Base-by-base conservation (phyloP, 257 asterid species). In the Scutellaria barbata region DNA sequence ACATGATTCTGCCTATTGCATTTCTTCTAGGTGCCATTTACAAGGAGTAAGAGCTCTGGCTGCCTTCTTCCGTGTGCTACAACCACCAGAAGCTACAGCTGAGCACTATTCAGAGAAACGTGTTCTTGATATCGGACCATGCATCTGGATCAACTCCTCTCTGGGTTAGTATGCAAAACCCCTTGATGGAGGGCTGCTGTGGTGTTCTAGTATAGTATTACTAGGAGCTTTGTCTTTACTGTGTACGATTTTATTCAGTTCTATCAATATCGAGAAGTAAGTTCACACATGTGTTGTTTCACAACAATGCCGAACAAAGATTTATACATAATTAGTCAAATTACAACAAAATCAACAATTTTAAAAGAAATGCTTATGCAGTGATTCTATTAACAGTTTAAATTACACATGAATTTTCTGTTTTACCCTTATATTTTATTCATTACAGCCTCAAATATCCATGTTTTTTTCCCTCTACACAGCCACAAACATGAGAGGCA, bases 21-120 rank as follows among this genome's bases (percentile, higher is more conserved):
- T 42, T 68, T 80, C 45, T 42, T 61, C 46, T 72, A 51, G 51
- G 10, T 50, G 41, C 46, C 17, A 20, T 18, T 56, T 63, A 69
- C 41, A 58, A 16, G 54, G 68, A 39, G 8, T 37, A 18, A 42
- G 41, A 54, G 37, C 46, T n/a, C 18, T 8, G 7, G 33, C 8
- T 12, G 39, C 13, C 14, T 9, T 63, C 4, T 45, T 45, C 42
- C 17, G 52, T 42, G 8, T 40, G 9, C 54, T n/a, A 57, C 39
- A 66, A 22, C 57, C 41, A 1, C 8, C 8, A 17, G 46, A 16
- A 60, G 42, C 16, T 43, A n/a, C 41, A 4, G 20, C 33, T 47
- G 48, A 61, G 63, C 45, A 20, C 43, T 14, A 12, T 41, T 48
- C 1, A 12, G 22, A 41, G 25, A 18, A 68, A 68, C 4, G 8